These are phyloP conservation scores for Bocquillonia castaneifolia DNA, from an alignment of 441 rosid species.

Conservation along the genomic window DNA sequence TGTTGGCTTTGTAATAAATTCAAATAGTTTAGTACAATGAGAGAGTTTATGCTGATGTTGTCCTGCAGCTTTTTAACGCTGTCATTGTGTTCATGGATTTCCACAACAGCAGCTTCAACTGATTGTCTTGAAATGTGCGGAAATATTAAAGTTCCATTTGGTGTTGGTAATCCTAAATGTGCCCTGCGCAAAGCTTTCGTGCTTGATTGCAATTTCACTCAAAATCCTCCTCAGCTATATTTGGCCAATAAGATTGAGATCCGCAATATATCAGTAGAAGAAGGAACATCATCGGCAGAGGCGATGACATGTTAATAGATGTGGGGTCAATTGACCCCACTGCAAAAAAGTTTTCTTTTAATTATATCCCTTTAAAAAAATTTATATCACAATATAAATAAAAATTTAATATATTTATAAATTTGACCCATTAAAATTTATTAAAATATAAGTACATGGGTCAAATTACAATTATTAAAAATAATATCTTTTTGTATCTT, in stretches of 20 bases:
- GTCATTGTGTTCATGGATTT: background rate
- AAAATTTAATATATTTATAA: too few species aligned
- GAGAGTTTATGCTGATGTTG: background rate
- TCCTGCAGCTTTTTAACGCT: background rate
- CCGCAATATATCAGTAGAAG: background rate
- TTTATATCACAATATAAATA: too few species aligned
- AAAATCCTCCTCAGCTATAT: background rate
- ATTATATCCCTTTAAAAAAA: too few species aligned
- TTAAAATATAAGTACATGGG: too few species aligned
- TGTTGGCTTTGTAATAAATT: too few species aligned
- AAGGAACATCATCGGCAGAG: too few species aligned
- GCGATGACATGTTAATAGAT: too few species aligned
- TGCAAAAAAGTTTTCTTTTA: too few species aligned
- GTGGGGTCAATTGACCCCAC: too few species aligned
- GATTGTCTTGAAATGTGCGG: slow-evolving; percentile 1
- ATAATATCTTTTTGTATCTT: too few species aligned
- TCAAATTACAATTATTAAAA: too few species aligned
- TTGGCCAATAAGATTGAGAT: background rate
- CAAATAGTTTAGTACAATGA: background rate
- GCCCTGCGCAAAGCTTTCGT: background rate
- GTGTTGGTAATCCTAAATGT: background rate
- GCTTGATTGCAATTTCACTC: background rate
- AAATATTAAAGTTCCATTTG: background rate
- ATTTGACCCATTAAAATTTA: too few species aligned
- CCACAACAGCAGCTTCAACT: background rate